Base-by-base conservation (phyloP, 805 yeast genomes). In the Pichia gijzeniarum region DNA sequence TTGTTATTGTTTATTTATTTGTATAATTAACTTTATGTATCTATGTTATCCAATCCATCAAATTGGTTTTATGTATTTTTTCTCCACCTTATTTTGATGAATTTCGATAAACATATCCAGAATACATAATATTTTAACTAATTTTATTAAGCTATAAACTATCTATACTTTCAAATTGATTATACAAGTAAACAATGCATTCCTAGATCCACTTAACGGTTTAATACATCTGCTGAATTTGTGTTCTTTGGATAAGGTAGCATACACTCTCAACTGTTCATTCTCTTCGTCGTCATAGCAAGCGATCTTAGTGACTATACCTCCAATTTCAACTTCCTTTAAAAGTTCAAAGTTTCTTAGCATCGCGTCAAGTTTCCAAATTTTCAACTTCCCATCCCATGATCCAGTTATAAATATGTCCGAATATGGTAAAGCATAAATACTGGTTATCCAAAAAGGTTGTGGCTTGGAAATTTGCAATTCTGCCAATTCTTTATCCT, bases 371-470 rank as follows among this genome's bases (percentile, higher is more conserved):
- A 91, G 61, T 58, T 77, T 77, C 98, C 98, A 93, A 38, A 88
- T 73, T 49, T 75, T 79, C 44, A 93, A 63, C 8, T 71, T 61
- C 4, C 98, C 97, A 58, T 79, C 76, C 82, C 87, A 85, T 2
- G 98, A 90, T 1, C 99, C 99, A 12, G 88, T 78, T 37, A 91
- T 69, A 58, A 93, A 87, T 5, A 87, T 63, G 59, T 93, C 89
- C 12, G 90, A 76, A 61, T 78, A 91, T 16, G 98, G 96, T 19
- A 91, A 69, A 0, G 95, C 87, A 55, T 81, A 73, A 9, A 91
- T 62, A 1, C 89, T 72, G 0, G 97, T 88, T 54, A 93, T 83
- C 85, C 91, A 81, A 56, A 82, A 84, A 22, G 98, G 96, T 47
- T 77, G 83, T 14, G 77, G 73, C 33, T 73, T 73, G 13, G 95